Base-by-base conservation (phyloP, 2,329 filamentous ascomycete genomes). In the Diaporthe australafricana region DNA sequence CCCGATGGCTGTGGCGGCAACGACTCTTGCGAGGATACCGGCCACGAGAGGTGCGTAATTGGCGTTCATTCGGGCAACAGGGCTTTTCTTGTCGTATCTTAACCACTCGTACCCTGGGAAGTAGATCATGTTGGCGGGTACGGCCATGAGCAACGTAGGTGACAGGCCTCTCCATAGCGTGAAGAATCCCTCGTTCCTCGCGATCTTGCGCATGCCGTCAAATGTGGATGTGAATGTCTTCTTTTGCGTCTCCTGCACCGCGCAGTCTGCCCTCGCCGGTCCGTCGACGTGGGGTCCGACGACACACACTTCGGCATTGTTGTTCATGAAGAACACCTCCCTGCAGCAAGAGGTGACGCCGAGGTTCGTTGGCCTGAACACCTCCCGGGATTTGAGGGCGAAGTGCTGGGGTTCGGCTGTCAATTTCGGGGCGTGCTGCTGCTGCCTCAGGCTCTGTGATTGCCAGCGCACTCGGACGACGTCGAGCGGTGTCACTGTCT, bases 61-160 rank as follows among this genome's bases (percentile, higher is more conserved):
- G 75, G 96, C 93, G 17, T 88, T 88, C 12, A 92, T 76, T 52
- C 85, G 86, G 45, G 87, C 88, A 74, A 98, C 88, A 0, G 95
- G 95, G 76, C 94, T 97, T 52, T 84, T 84, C 1, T 86, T 84
- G 77, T 94, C 93, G 75, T 88, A 93, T 45, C 96, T 91, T 72
- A 99, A 81, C 93, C 95, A 98, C 79, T 99, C 96, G 82, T 99
- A 99, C 48, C 96, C 96, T 16, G 96, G 97, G 78, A 98, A 98
- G 83, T 99, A 99, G 75, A 99, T 98, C 76, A 99, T 96, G 80
- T 99, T 99, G 32, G 92, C 94, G 0, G 96, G 96, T 7, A 99
- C 89, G 0, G 95, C 92, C 96, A 99, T 99, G 75, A 95, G 88
- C 27, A 99, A 85, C 0, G 96, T 99, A 0, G 96, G 96, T n/a